These are phyloP conservation scores for Tausonia pullulans DNA, from an alignment of 1,284 basidiomycete species.

Conservation along the genomic window DNA sequence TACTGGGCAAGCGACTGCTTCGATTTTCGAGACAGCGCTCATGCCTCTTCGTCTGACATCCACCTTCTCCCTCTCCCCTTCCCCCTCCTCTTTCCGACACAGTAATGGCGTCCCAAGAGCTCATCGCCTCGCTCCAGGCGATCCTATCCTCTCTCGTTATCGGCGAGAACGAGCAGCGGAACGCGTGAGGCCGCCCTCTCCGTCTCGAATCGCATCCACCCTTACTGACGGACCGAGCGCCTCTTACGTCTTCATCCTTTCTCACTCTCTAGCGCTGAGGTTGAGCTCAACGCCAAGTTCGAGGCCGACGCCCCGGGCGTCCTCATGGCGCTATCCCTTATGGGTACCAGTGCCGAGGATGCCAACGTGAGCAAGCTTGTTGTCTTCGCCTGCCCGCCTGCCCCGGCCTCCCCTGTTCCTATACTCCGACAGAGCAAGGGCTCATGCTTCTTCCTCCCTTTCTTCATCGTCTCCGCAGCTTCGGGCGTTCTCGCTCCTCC, in stretches of 20 bases:
- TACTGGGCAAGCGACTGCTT: no score
- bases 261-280: not conserved
- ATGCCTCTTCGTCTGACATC: no score
- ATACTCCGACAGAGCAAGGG: not conserved
- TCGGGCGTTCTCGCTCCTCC: constrained; percentile 15
- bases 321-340: not conserved
- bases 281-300: not conserved
- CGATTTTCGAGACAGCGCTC: no score
- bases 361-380: not conserved
- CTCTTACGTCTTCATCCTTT: not conserved
- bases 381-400: not conserved
- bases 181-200: not conserved
- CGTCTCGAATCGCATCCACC: not conserved
- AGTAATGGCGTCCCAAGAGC: no score
- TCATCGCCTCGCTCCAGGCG: constrained; percentile 1
- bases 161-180: constrained; percentile 2
- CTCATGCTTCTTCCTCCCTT: not conserved
- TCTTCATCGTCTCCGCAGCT: not conserved
- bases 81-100: no score
- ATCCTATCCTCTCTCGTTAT: constrained; percentile 1
- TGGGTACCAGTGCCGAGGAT: constrained; percentile 6
- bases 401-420: not conserved
- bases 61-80: no score
- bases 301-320: constrained; percentile 5
- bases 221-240: not conserved